Evolutionary conservation across 768 basidiomycete species (phyloP).

Genomic region (Leccinum longicurvipes): DNA sequence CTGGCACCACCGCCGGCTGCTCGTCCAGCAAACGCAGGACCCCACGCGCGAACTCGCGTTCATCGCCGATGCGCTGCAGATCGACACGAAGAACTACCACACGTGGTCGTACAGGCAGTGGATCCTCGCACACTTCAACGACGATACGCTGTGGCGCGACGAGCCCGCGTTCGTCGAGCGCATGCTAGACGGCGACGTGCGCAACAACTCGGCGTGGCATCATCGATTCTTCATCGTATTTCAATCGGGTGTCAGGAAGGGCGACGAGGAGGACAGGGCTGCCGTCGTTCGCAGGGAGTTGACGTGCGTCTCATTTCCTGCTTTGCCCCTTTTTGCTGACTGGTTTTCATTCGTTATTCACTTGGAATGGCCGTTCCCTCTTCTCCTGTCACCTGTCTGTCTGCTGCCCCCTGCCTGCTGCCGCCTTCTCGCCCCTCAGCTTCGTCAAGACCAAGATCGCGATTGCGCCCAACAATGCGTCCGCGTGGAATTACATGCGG

Average conservation of each 20-base stretch:
- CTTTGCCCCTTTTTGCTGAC: not conserved
- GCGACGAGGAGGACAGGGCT: conserved; percentile 60
- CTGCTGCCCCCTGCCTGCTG: not conserved
- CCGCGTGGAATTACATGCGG: conserved; percentile 96
- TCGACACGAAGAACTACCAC: conserved; percentile 95
- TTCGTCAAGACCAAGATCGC: conserved; percentile 83
- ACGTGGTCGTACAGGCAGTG: conserved; percentile 99
- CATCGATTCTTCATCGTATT: conserved; percentile 90
- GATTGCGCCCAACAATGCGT: conserved; percentile 87
- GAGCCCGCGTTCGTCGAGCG: conserved; percentile 75
- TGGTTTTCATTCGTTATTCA: not conserved
- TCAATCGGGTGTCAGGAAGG: conserved; percentile 56
- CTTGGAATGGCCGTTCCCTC: not conserved
- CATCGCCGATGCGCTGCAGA: conserved; percentile 64
- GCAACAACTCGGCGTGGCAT: conserved; percentile 99
- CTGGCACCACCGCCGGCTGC: conserved; percentile 88
- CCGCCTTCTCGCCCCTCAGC: conserved; percentile 36
- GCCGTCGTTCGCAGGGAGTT: conserved; percentile 67
- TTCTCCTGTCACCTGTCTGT: not conserved
- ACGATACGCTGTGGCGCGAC: conserved; percentile 62
- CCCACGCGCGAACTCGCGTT: conserved; percentile 74
- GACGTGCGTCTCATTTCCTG: conserved; percentile 48
- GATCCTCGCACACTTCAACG: conserved; percentile 82
- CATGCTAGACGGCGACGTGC: conserved; percentile 69
- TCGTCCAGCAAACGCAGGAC: conserved; percentile 54